Evolutionary conservation across 1,284 basidiomycete genomes (phyloP).

Genomic region (Phellopilus nigrolimitatus): DNA sequence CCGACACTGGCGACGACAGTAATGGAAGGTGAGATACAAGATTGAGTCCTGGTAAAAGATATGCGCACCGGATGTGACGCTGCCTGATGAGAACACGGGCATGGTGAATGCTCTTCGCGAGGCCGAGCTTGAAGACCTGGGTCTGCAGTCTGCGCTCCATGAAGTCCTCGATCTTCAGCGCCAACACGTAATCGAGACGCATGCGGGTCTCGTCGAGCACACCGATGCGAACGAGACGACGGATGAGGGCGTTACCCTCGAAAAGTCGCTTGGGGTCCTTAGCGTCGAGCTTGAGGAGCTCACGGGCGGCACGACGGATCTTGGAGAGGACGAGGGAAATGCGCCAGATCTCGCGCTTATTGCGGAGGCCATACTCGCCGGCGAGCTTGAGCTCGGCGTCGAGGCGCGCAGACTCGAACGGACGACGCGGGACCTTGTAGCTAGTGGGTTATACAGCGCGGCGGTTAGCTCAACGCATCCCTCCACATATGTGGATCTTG

Average conservation of each 20-base stretch:
- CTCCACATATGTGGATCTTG: constrained; percentile 68
- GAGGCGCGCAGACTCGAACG: constrained; percentile 97
- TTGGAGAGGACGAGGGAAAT: constrained; percentile 98
- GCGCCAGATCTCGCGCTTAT: constrained; percentile 99
- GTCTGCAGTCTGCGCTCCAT: constrained; percentile 99
- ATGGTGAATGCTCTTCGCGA: constrained; percentile 99
- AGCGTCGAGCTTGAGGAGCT: constrained; percentile 99
- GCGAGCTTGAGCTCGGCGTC: constrained; percentile 99
- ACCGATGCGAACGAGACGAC: constrained; percentile 98
- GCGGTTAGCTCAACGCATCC: constrained; percentile 61
- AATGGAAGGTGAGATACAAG: no score
- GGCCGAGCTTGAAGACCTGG: constrained; percentile 98
- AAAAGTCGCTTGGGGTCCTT: constrained; percentile 99
- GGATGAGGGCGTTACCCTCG: constrained; percentile 99
- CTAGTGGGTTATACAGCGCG: constrained; percentile 60
- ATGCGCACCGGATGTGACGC: constrained; percentile 84
- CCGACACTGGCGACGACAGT: constrained; percentile 64
- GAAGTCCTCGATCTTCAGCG: constrained; percentile 99
- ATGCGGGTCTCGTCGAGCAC: constrained; percentile 99
- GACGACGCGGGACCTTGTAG: constrained; percentile 97
- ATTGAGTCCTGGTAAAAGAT: no score
- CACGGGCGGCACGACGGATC: constrained; percentile 99
- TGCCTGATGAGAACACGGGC: constrained; percentile 98
- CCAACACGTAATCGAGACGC: constrained; percentile 99
- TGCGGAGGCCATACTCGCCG: constrained; percentile 99